A percentile compares a stretch with the other conserved stretches of the same genome.
phyloP scores from a whole-genome alignment of 2,329 filamentous ascomycete genomes.

The Aureobasidium lini region DNA sequence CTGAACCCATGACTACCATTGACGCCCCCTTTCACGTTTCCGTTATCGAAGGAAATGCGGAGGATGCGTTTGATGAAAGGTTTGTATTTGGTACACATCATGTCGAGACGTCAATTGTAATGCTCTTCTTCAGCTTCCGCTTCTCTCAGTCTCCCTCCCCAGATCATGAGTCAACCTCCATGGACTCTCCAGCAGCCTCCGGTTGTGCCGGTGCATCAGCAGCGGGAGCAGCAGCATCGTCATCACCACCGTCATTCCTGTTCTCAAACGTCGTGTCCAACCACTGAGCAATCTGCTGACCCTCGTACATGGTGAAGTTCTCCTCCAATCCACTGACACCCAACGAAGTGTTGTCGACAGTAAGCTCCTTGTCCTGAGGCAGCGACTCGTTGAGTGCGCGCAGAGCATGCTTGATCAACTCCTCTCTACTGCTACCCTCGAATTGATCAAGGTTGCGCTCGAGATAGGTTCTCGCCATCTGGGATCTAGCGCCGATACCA shows the following conservation, averaged over 20 bases:
- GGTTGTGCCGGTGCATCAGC: neutral
- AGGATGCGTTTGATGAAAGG: neutral
- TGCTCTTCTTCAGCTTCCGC: neutral
- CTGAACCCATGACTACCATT: neutral
- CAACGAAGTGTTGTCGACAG: constrained; percentile 91
- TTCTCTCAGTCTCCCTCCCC: neutral
- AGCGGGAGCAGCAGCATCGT: constrained; percentile 25
- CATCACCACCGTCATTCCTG: constrained; percentile 23
- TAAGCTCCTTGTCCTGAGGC: constrained; percentile 95
- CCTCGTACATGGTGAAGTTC: constrained; percentile 85
- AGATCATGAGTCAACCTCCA: constrained; percentile 46
- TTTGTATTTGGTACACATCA: constrained; percentile 10
- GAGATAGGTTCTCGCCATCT: constrained; percentile 96
- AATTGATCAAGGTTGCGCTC: constrained; percentile 88
- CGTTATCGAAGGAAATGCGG: neutral
- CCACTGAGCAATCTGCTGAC: constrained; percentile 76
- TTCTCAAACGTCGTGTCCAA: constrained; percentile 61
- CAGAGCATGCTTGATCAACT: constrained; percentile 84
- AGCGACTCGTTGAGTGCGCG: constrained; percentile 90
- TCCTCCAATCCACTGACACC: constrained; percentile 82
- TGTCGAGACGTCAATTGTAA: constrained; percentile 8
- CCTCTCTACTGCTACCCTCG: constrained; percentile 65
- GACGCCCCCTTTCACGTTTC: neutral
- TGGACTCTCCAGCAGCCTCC: constrained; percentile 38
- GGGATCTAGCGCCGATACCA: constrained; percentile 88